Evolutionary conservation across 2,329 filamentous ascomycete species (phyloP).

Genomic region (Tolypocladium cylindrosporum): DNA sequence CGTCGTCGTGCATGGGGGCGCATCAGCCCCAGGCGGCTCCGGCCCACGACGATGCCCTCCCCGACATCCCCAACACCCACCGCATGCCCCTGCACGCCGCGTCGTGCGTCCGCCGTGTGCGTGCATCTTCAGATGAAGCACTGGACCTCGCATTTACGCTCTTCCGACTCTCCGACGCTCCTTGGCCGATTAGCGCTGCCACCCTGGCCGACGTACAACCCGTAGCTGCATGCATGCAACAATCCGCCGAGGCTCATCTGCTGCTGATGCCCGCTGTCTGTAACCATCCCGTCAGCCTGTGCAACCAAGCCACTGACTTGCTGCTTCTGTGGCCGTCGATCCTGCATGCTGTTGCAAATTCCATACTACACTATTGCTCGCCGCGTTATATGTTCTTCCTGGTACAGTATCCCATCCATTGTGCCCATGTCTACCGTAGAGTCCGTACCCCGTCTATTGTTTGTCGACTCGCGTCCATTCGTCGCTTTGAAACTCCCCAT

Average conservation of each 20-base stretch:
- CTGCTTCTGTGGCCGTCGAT: too few relatives aligned
- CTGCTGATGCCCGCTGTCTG: neutral
- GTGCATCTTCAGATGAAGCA: neutral
- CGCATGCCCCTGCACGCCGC: neutral
- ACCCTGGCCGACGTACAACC: neutral
- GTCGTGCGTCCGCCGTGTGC: neutral
- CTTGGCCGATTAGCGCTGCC: neutral
- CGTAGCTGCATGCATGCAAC: neutral
- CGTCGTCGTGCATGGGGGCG: neutral
- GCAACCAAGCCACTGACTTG: neutral
- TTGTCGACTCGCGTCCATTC: constrained; percentile 14
- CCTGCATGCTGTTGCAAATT: neutral
- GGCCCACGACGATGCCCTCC: neutral
- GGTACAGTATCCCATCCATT: neutral
- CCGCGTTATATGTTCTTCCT: neutral
- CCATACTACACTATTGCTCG: neutral
- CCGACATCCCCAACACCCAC: neutral
- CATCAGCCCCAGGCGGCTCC: neutral
- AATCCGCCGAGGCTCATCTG: neutral
- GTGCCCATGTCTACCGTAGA: too few relatives aligned
- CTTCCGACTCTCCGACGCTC: neutral
- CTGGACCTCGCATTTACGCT: neutral
- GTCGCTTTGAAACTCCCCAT: constrained; percentile 18
- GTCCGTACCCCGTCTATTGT: neutral
- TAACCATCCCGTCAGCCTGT: neutral